Evolutionary conservation across 306 rosid species (phyloP), one percentile per base, ranked within the genome.

Genomic region (Vachellia collinsii): DNA sequence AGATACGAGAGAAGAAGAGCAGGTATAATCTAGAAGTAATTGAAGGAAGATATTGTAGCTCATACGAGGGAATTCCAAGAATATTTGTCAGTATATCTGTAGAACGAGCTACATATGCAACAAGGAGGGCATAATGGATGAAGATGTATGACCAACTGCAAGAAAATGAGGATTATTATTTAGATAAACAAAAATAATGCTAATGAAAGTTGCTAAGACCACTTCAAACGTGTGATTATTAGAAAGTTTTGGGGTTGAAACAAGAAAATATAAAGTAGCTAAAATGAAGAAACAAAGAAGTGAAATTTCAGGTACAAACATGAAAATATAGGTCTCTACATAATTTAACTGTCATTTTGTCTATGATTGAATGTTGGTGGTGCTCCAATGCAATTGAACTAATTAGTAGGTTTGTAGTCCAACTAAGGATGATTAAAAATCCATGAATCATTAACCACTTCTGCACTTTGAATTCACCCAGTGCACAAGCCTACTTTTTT

Each of bases 71-170:
- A 82, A 91, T 88, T 84, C 91, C 87, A 22, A 89, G 89, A 88
- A 82, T 86, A 72, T 82, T 87, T 53, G 94, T 89, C 94, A 91
- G 80, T 66, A 91, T 93, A 80, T 93, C 92, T 3, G 94, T 91
- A 77, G 94, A 91, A 36, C 97, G 94, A 37, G 94, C 92, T 6
- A 87, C 74, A 58, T 91, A 93, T 72, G 97, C 97, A 79, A 93
- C 85, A 73, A 91, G 97, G 83, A 93, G 92, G 1, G 94, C 89
- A 36, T 91, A 93, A 83, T 93, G 97, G 80, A 93, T 91, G 77
- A 91, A 88, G 72, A 93, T 88, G 90, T 91, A 93, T 23, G 94
- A 85, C 97, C 97, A 93, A 83, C 97, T 93, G 94, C 97, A 91
- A 84, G 80, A 81, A 64, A 79, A 76, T 80, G 53, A 71, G 51